Evolutionary conservation across 202 grass and related monocot genomes (phyloP), one percentile per base, ranked within the genome.

Genomic region (Setaria viridis): DNA sequence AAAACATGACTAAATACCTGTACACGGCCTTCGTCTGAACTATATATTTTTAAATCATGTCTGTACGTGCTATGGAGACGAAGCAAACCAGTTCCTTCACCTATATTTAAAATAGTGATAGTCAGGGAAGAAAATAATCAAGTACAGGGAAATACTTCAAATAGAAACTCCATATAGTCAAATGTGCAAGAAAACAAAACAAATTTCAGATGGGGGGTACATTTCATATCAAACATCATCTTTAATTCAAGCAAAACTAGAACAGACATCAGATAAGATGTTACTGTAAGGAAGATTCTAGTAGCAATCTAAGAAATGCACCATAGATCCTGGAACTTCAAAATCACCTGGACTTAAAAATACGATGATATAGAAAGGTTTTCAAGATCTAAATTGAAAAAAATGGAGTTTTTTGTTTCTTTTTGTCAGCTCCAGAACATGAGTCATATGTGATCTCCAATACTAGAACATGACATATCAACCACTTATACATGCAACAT

Each of bases 61-160:
- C 97, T 94, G 74, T 96, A 99, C n/a, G 97, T 99, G 83, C 97
- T 99, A 96, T 99, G 97, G 67, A 99, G 93, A 49, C 97, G 97
- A 91, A 99, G 97, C 74, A 99, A 87, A 81, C 97, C 97, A 65
- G 97, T 94, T 86, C 97, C 97, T 85, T 99, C 97, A 86, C 97
- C 97, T 99, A 87, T 81, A 90, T 51, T 55, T 74, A 34, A 35
- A 63, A 63, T 33, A 33, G 30, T 63, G 6, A 62, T 63, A 49
- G 48, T 88, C 16, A 88, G 30, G 50, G 50, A 48, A 71, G 46
- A 32, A 56, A 12, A 67, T 20, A 14, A 30, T 68, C 30, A 62
- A 87, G 46, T 76, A 33, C 51, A 80, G 83, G 62, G 51, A 74
- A 84, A 68, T 32, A 84, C 32, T 30, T 87, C 3, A 54, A 69